These are phyloP conservation scores for Dicorynia guianensis DNA, from an alignment of 306 rosid genomes.

Conservation along the genomic window DNA sequence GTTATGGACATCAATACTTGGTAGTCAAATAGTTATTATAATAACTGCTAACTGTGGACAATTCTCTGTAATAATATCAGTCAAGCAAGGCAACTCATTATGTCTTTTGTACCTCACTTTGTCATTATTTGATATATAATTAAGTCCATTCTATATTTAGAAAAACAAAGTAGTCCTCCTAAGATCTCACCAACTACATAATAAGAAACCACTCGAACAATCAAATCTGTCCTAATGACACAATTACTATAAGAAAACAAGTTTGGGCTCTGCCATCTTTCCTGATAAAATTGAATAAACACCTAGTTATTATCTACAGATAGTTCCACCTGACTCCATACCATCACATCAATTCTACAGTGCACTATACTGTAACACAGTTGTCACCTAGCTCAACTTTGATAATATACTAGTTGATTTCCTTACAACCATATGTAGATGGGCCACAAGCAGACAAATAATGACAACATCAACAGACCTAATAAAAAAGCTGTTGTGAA, in stretches of 20 bases:
- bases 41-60: not conserved
- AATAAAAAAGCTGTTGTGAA: not conserved
- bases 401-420: not conserved
- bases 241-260: not conserved
- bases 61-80: not conserved
- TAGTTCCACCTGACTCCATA: not conserved
- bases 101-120: not conserved
- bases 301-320: not conserved
- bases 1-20: not conserved
- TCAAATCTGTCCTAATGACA: no score
- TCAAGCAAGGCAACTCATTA: not conserved
- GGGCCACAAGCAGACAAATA: not conserved
- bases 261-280: not conserved
- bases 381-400: not conserved
- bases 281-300: not conserved
- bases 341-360: not conserved
- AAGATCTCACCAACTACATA: not conserved
- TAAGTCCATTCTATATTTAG: not conserved
- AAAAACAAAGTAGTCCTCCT: not conserved
- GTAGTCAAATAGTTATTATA: not conserved
- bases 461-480: not conserved
- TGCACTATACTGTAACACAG: not conserved
- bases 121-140: not conserved
- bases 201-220: no score
- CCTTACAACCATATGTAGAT: not conserved